Base-by-base conservation (phyloP, 345 rosid species). In the Bruguiera gymnorhiza region DNA sequence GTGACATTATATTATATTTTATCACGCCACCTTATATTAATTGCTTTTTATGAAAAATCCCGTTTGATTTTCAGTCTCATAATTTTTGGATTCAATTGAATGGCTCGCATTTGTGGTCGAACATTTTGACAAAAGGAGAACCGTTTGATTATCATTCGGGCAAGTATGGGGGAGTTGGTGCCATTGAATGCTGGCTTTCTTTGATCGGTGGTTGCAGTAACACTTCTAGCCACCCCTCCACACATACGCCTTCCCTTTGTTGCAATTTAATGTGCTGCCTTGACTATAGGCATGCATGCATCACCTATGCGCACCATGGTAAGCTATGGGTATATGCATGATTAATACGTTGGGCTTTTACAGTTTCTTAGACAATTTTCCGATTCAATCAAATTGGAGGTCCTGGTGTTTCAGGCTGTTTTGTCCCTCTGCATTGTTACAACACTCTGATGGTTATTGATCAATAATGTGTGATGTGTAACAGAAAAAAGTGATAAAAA, bases 241-340 rank as follows among this genome's bases (percentile, higher is more conserved):
- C 39, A 51, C 18, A 8, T 76, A 26, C 43, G 81, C 65, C 74
- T 77, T 6, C 83, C 82, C 2, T 75, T 86, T 20, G 83, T 83
- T 53, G 93, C 90, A 43, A 76, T 84, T 63, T 9, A 84, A 27
- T 86, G 90, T 23, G 76, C 83, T 48, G 87, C 27, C 1, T 73
- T 86, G 52, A 84, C 83, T 23, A 73, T 86, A 23, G 83, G 81
- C 71, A 84, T 88, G 93, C 86, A 86, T 55, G 90, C 88, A 13
- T 69, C 93, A 8, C 93, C 93, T 62, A 65, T 84, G 2, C 31
- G 83, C 0, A 83, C 63, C 67, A 81, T 88, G 87, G 93, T 84
- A 76, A 46, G 70, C 27, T 16, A 29, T 27, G 62, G 39, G 8
- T 36, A 36, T 6, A 6, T 6, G 8, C 8, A 36, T 36, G 8